These are phyloP conservation scores for Schoenoplectus tabernaemontani DNA, from an alignment of 202 grass and related monocot genomes.

Conservation along the genomic window DNA sequence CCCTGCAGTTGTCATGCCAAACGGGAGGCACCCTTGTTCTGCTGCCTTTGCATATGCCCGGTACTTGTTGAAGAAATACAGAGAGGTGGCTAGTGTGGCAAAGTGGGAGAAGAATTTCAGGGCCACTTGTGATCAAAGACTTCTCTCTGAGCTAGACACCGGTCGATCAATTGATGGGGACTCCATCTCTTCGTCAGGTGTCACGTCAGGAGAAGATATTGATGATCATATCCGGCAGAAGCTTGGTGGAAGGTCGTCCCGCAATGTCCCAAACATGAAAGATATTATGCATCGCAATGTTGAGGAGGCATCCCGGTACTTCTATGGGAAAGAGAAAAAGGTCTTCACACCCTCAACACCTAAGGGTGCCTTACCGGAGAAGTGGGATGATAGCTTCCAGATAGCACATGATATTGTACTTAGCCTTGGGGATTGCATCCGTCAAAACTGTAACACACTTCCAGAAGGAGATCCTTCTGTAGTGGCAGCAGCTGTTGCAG, in stretches of 20 bases:
- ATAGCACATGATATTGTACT: slow-evolving; percentile 81
- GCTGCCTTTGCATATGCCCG: slow-evolving; percentile 64
- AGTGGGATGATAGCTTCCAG: slow-evolving; percentile 80
- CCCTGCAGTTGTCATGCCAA: slow-evolving; percentile 28
- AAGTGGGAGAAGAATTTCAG: slow-evolving; percentile 91
- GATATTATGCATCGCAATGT: slow-evolving; percentile 77
- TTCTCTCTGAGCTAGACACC: slow-evolving; percentile 89
- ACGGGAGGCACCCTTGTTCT: slow-evolving; percentile 51
- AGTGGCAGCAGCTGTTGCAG: slow-evolving; percentile 73
- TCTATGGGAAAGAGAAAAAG: slow-evolving; percentile 81
- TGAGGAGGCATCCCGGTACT: slow-evolving; percentile 47
- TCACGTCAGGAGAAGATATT: slow-evolving; percentile 53
- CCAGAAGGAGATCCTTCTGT: slow-evolving; percentile 69
- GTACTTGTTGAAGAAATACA: slow-evolving; percentile 88
- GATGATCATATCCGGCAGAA: slow-evolving; percentile 87
- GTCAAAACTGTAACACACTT: slow-evolving; percentile 54
- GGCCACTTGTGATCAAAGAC: slow-evolving; percentile 63
- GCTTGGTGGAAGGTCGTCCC: slow-evolving; percentile 56
- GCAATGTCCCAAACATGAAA: slow-evolving; percentile 70
- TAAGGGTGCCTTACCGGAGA: slow-evolving; percentile 40
- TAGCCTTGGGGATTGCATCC: slow-evolving; percentile 65
- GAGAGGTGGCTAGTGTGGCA: slow-evolving; percentile 55
- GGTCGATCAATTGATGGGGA: slow-evolving; percentile 69
- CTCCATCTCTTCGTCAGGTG: slow-evolving; percentile 46
- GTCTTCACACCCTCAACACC: slow-evolving; percentile 31